phyloP scores from a whole-genome alignment of 2,329 filamentous ascomycete species.

The Coniella lustricola region DNA sequence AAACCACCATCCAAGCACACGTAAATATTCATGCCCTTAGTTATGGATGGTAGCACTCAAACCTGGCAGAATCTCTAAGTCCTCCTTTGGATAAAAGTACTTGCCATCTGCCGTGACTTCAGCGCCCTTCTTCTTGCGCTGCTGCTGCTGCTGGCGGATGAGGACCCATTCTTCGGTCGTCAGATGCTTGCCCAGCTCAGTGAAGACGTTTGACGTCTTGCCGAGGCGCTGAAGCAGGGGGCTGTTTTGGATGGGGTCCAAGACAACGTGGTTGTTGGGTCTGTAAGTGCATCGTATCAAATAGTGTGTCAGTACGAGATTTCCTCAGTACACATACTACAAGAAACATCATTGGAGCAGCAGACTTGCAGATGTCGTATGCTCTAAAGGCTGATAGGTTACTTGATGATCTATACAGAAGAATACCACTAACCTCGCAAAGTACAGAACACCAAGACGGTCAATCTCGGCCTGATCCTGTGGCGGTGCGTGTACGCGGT shows the following conservation, averaged over 20 bases:
- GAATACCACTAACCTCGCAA: slow-evolving; percentile 23
- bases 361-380: too few relatives aligned
- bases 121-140: slow-evolving; percentile 27
- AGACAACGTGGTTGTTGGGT: slow-evolving; percentile 34
- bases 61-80: slow-evolving; percentile 35
- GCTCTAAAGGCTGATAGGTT: too few relatives aligned
- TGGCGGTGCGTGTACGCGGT: slow-evolving; percentile 25
- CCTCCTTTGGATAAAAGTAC: slow-evolving; percentile 28
- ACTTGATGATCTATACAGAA: too few relatives aligned
- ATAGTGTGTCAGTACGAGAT: background rate
- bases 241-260: slow-evolving; percentile 31
- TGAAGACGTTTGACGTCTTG: slow-evolving; percentile 30
- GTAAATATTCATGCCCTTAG: slow-evolving; percentile 4
- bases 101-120: slow-evolving; percentile 30
- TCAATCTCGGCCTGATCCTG: slow-evolving; percentile 28
- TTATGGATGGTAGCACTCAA: slow-evolving; percentile 33
- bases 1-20: too few relatives aligned
- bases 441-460: slow-evolving; percentile 35
- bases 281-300: slow-evolving; percentile 9
- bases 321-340: too few relatives aligned
- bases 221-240: slow-evolving; percentile 30
- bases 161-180: slow-evolving; percentile 34
- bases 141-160: slow-evolving; percentile 34
- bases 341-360: too few relatives aligned
- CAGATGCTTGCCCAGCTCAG: slow-evolving; percentile 31